Conservation (phyloP, 2,329 filamentous ascomycete genomes). For the Coniochaeta sp. region DNA sequence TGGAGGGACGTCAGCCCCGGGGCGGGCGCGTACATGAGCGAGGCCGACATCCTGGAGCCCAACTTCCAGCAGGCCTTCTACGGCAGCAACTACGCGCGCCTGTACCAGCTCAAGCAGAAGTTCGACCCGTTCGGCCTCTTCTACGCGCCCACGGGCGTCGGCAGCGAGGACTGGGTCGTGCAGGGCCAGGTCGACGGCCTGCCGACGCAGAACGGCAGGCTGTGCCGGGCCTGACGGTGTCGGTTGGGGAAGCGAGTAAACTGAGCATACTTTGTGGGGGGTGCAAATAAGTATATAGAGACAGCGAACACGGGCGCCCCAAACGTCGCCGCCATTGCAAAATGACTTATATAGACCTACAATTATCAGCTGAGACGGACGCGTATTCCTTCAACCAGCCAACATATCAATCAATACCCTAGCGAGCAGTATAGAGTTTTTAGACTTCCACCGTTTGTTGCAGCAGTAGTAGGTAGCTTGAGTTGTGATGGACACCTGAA, state of each 20-base stretch:
- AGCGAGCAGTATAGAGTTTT: neutral
- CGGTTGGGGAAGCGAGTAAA: neutral
- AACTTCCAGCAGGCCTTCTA: constrained; percentile 36
- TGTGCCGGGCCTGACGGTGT: neutral
- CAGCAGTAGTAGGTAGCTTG: too few relatives aligned
- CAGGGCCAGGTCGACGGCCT: neutral
- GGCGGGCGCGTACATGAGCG: constrained; percentile 40
- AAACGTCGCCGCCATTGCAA: neutral
- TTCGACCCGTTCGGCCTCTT: constrained; percentile 40
- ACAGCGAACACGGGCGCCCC: neutral
- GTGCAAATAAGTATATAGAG: neutral
- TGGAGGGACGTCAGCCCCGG: constrained; percentile 30
- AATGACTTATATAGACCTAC: neutral
- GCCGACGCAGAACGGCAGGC: neutral
- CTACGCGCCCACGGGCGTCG: constrained; percentile 40
- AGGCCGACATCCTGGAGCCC: constrained; percentile 37
- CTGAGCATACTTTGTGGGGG: neutral
- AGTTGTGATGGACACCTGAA: too few relatives aligned
- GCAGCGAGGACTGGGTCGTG: constrained; percentile 38
- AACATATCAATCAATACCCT: neutral
- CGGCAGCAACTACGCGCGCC: constrained; percentile 33
- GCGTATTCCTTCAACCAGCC: neutral
- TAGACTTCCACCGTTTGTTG: neutral
- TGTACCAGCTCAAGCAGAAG: constrained; percentile 38
- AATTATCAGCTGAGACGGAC: neutral